Evolutionary conservation across 306 rosid genomes (phyloP).

Genomic region (Rosa persica): DNA sequence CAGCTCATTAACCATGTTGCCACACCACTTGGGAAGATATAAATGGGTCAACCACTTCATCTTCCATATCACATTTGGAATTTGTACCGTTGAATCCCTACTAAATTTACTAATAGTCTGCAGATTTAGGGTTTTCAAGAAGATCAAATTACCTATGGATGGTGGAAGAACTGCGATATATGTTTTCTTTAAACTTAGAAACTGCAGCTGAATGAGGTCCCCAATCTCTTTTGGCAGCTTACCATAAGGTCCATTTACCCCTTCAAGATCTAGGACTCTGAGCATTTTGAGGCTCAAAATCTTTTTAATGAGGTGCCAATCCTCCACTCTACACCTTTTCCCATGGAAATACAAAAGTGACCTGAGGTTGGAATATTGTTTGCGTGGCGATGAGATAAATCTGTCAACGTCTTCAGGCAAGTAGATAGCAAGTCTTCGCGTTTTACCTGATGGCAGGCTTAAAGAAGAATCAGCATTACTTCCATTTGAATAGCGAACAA

Average conservation of each 20-base stretch:
- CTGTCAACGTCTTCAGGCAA: constrained; percentile 15
- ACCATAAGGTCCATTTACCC: constrained; percentile 37
- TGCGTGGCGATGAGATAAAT: background rate
- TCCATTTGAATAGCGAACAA: background rate
- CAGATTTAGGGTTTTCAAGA: constrained; percentile 45
- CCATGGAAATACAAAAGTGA: constrained; percentile 40
- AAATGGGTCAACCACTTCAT: constrained; percentile 49
- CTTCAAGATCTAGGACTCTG: constrained; percentile 53
- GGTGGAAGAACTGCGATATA: background rate
- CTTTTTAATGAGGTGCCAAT: constrained; percentile 13
- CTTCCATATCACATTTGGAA: constrained; percentile 38
- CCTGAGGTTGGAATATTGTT: constrained; percentile 26
- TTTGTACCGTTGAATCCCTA: constrained; percentile 9
- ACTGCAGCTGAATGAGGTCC: background rate
- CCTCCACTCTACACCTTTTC: background rate
- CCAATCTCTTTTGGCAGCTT: constrained; percentile 32
- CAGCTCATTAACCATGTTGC: constrained; percentile 26
- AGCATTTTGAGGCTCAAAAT: constrained; percentile 42
- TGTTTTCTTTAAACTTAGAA: constrained; percentile 13
- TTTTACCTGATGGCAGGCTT: constrained; percentile 1
- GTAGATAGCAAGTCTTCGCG: constrained; percentile 49
- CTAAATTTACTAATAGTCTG: constrained; percentile 30
- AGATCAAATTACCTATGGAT: constrained; percentile 37
- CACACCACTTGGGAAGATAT: constrained; percentile 48
- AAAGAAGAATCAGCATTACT: background rate